Evolutionary conservation across 2,329 filamentous ascomycete species (phyloP), one percentile per base, ranked within the genome.

Genomic region (Lachnellula cervina): DNA sequence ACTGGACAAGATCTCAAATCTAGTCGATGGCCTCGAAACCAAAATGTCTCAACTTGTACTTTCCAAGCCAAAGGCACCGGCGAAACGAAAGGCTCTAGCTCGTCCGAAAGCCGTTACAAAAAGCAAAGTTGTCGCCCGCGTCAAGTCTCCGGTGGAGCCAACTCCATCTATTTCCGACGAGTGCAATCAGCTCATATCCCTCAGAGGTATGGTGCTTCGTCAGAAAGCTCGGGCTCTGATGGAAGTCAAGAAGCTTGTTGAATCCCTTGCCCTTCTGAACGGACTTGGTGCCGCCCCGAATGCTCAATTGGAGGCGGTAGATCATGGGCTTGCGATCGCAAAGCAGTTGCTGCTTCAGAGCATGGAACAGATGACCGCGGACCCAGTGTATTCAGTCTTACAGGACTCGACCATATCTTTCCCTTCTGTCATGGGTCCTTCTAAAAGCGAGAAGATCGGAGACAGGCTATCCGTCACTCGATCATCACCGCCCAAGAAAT

Each of bases 331-430:
- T 53, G 78, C 83, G 11, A 82, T 82, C 55, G 89, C 88, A 19
- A 83, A 83, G 52, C 83, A 87, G 46, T 80, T 88, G 44, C 76
- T 90, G 57, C 79, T 83, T 16, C 80, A 87, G 69, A 88, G 86
- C 59, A 77, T 88, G 64, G 82, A 87, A 47, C 80, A 87, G 65
- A 89, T 96, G 76, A 80, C 85, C 13, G 80, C 81, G 4, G 89
- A 96, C 70, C 86, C 92, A 2, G 87, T 94, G 3, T 95, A 93
- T 70, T 95, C 90, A 17, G 88, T 93, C 9, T 80, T 97, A 16
- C 89, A 93, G 46, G 94, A 99, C 66, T 97, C 94, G 0, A 96
- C 91, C 0, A 85, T 97, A 25, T 95, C 91, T 0, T 87, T 93
- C 57, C 90, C 92, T 1, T 85, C 89, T 0, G 77, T 93, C 2